These are phyloP conservation scores for Globisporangium lucens DNA, from an alignment of 352 stramenopile genomes.

Conservation along the genomic window DNA sequence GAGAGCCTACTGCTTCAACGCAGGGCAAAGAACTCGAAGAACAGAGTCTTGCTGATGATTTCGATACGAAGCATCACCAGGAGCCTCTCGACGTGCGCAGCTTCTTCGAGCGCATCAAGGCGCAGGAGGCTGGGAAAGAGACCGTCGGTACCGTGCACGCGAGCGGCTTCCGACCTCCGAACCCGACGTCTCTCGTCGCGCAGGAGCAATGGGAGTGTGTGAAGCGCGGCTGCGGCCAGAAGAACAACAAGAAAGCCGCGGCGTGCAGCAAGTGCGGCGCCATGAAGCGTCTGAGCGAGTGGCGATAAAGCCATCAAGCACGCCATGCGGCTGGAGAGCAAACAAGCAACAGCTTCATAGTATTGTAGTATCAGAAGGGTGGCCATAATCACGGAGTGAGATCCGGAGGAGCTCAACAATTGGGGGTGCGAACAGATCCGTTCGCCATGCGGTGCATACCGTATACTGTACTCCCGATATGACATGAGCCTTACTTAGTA, in stretches of 20 bases:
- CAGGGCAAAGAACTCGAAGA: slow-evolving; percentile 6
- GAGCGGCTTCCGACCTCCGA: slow-evolving; percentile 29
- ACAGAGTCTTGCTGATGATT: not conserved
- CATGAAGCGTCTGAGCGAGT: slow-evolving; percentile 79
- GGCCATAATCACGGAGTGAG: too few species aligned
- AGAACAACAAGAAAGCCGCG: slow-evolving; percentile 60
- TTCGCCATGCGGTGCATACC: too few species aligned
- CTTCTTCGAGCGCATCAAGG: slow-evolving; percentile 68
- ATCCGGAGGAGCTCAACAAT: too few species aligned
- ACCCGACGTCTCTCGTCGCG: slow-evolving; percentile 25
- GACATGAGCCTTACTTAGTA: too few species aligned
- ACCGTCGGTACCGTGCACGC: slow-evolving; percentile 59
- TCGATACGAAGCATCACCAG: not conserved
- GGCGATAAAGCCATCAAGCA: slow-evolving; percentile 30
- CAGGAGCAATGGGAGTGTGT: slow-evolving; percentile 69
- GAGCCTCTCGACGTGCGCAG: slow-evolving; percentile 29
- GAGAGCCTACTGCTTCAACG: not conserved
- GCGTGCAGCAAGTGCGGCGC: slow-evolving; percentile 70
- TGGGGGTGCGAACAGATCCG: too few species aligned
- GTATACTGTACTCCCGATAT: too few species aligned
- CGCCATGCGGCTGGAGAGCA: too few species aligned
- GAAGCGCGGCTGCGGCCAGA: slow-evolving; percentile 60
- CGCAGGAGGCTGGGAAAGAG: slow-evolving; percentile 57
- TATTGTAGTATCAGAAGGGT: too few species aligned
- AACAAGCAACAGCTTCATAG: too few species aligned